Evolutionary conservation across 371 early-diverging fungal species (phyloP).

Genomic region (Mortierella polycephala): DNA sequence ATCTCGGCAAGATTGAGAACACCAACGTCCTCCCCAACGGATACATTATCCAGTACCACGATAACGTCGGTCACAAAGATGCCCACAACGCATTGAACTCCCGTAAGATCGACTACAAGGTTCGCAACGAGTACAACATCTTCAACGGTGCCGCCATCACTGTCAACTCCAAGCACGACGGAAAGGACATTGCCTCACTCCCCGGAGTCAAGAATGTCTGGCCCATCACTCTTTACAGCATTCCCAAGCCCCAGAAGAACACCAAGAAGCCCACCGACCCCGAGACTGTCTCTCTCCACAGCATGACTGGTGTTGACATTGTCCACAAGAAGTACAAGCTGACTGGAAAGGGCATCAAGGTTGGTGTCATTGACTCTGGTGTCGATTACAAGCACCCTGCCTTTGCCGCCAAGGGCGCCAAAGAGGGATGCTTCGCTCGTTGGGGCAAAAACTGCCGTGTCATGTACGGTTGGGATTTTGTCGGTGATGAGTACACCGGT

Average conservation of each 20-base stretch:
- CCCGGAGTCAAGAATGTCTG: conserved; percentile 56
- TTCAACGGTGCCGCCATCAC: conserved; percentile 51
- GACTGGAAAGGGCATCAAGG: conserved; percentile 70
- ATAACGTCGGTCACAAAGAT: conserved; percentile 12
- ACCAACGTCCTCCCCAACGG: conserved; percentile 19
- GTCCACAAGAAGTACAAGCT: conserved; percentile 59
- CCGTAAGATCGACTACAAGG: conserved; percentile 32
- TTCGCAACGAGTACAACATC: conserved; percentile 43
- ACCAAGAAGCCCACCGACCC: conserved; percentile 33
- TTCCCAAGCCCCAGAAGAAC: conserved; percentile 28
- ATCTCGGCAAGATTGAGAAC: conserved; percentile 2
- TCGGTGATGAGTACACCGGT: conserved; percentile 49
- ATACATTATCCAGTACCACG: conserved; percentile 47
- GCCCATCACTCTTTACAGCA: conserved; percentile 34
- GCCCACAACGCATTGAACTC: conserved; percentile 40
- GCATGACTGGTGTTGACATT: conserved; percentile 67
- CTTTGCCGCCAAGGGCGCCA: conserved; percentile 51
- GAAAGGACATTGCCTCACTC: conserved; percentile 23
- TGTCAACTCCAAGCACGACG: conserved; percentile 39
- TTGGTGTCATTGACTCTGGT: conserved; percentile 66
- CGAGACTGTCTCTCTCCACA: conserved; percentile 52
- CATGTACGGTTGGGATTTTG: conserved; percentile 60
- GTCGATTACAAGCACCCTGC: conserved; percentile 67
- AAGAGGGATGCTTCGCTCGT: conserved; percentile 57
- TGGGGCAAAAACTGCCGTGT: conserved; percentile 56